Conservation (phyloP, 768 basidiomycete genomes). For the Russula compacta region DNA sequence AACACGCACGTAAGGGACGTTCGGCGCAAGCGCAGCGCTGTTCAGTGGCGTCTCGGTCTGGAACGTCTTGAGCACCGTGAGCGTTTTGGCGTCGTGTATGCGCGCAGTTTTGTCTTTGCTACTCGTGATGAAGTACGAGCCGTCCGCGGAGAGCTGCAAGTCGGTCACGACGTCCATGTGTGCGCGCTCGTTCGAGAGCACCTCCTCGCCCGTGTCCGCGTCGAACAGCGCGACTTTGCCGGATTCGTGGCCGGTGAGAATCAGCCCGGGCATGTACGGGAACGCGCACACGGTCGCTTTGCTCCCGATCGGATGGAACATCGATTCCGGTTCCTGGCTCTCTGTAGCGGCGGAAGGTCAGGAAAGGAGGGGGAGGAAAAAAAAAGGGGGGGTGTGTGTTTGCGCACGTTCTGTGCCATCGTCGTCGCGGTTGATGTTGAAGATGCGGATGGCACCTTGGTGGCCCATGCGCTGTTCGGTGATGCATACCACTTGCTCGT, state of each 20-base stretch:
- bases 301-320: constrained; percentile 85
- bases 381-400: neutral
- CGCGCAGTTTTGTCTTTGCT: constrained; percentile 96
- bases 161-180: constrained; percentile 87
- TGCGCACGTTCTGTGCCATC: constrained; percentile 75
- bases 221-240: constrained; percentile 93
- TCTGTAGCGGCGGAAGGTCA: constrained; percentile 37
- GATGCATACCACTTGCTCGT: constrained; percentile 77
- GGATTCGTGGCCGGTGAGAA: constrained; percentile 94
- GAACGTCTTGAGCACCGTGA: constrained; percentile 89
- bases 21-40: constrained; percentile 79
- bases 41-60: constrained; percentile 92
- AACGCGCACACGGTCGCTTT: constrained; percentile 98
- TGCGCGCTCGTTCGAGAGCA: constrained; percentile 75
- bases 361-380: neutral
- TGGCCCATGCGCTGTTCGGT: constrained; percentile 96
- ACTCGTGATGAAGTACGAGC: constrained; percentile 91
- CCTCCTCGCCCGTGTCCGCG: constrained; percentile 76
- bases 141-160: constrained; percentile 81
- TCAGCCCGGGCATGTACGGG: constrained; percentile 62
- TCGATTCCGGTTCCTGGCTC: constrained; percentile 57
- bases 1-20: constrained; percentile 68
- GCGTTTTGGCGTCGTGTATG: constrained; percentile 83
- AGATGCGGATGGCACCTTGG: constrained; percentile 87
- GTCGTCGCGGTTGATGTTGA: constrained; percentile 72